Conservation (phyloP, 2,329 filamentous ascomycete species). For the Exophiala viscosa region DNA sequence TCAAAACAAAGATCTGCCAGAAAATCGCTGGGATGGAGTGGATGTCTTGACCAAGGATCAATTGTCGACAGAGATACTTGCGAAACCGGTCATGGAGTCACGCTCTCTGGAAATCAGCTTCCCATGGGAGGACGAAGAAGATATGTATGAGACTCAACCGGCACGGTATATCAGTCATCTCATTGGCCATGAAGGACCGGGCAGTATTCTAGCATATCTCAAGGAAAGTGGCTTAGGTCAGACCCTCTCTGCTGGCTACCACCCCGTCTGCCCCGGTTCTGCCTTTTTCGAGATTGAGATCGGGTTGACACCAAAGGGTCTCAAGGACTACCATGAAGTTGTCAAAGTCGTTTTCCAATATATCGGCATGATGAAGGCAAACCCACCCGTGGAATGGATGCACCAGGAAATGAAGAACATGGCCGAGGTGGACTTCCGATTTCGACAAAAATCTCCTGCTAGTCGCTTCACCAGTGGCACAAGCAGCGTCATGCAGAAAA, state of each 20-base stretch:
- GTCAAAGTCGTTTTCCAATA: constrained; percentile 87
- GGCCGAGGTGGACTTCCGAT: constrained; percentile 90
- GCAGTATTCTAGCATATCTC: constrained; percentile 84
- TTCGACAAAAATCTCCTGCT: constrained; percentile 86
- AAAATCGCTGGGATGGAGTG: constrained; percentile 64
- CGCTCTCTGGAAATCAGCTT: constrained; percentile 77
- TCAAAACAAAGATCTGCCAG: constrained; percentile 72
- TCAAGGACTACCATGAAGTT: constrained; percentile 77
- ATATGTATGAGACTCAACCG: constrained; percentile 73
- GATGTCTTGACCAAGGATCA: constrained; percentile 55
- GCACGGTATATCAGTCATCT: constrained; percentile 83
- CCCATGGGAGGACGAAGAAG: constrained; percentile 79
- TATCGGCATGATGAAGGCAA: constrained; percentile 76
- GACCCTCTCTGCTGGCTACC: constrained; percentile 71
- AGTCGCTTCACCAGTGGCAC: constrained; percentile 83
- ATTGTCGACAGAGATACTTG: constrained; percentile 70
- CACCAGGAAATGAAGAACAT: constrained; percentile 87
- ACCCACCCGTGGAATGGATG: constrained; percentile 84
- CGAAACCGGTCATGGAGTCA: constrained; percentile 87
- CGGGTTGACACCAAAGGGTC: constrained; percentile 76
- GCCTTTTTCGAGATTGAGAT: constrained; percentile 77
- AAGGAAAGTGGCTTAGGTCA: constrained; percentile 91
- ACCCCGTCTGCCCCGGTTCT: constrained; percentile 72
- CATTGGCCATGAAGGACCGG: constrained; percentile 87
- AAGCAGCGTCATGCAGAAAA: constrained; percentile 86